Conservation (phyloP, 164 flowering plant species). For the Sextonia rubra region DNA sequence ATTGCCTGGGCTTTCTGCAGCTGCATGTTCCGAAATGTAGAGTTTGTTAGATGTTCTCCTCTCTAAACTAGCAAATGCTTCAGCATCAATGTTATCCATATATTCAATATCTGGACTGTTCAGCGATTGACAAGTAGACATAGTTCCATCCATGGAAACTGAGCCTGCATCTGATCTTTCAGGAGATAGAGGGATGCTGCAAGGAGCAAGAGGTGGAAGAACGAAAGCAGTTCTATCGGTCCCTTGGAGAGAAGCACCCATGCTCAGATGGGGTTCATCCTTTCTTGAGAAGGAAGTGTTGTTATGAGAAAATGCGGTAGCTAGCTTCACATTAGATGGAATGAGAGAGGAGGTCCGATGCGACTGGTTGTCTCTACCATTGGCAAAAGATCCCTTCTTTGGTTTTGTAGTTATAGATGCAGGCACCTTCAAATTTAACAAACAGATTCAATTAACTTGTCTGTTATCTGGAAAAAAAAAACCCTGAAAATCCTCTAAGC, state of each 20-base stretch:
- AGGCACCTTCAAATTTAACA: constrained; percentile 14
- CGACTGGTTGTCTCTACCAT: neutral
- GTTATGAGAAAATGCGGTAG: neutral
- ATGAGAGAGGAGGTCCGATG: constrained; percentile 20
- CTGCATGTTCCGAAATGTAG: constrained; percentile 50
- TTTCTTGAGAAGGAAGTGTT: neutral
- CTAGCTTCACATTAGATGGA: constrained; percentile 29
- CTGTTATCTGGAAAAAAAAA: neutral
- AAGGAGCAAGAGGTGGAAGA: constrained; percentile 13
- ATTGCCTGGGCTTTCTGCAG: constrained; percentile 12
- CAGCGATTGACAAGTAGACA: constrained; percentile 85
- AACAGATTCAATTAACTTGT: constrained; percentile 9
- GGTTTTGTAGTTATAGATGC: constrained; percentile 33
- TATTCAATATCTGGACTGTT: constrained; percentile 90
- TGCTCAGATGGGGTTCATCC: neutral
- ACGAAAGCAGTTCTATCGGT: constrained; percentile 23
- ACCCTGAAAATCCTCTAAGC: neutral
- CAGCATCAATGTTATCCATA: constrained; percentile 53
- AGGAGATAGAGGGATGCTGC: constrained; percentile 49
- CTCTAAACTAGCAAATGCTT: constrained; percentile 50
- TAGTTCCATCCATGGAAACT: constrained; percentile 82
- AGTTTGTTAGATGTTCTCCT: constrained; percentile 57
- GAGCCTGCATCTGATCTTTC: constrained; percentile 50
- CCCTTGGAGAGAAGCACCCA: constrained; percentile 22
- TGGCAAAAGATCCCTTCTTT: constrained; percentile 41